These are phyloP conservation scores for Yamadazyma oceani DNA, from an alignment of 1,139 yeast species.

Conservation along the genomic window DNA sequence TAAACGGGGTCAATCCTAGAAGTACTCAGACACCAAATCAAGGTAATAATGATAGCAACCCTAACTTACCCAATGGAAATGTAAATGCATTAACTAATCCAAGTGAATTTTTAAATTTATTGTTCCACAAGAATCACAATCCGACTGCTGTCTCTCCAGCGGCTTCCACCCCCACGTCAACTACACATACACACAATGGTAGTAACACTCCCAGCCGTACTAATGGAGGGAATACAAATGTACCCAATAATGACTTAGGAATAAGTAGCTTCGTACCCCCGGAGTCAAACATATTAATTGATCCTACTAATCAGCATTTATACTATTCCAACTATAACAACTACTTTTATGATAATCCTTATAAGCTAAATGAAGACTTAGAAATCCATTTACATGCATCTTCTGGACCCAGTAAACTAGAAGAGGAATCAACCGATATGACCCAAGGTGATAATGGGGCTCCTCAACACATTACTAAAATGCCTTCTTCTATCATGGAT, in stretches of 20 bases:
- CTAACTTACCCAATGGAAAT: constrained; percentile 5
- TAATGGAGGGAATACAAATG: neutral
- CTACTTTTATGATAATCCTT: constrained; percentile 45
- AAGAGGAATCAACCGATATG: constrained; percentile 33
- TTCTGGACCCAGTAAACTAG: constrained; percentile 21
- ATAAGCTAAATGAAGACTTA: constrained; percentile 40
- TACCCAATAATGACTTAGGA: neutral
- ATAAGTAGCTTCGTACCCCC: constrained; percentile 6
- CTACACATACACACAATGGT: constrained; percentile 6
- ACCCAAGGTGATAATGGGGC: constrained; percentile 42
- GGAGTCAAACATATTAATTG: constrained; percentile 25
- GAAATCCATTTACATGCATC: constrained; percentile 49
- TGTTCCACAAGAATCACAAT: constrained; percentile 46
- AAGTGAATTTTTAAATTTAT: constrained; percentile 45
- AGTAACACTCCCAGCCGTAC: constrained; percentile 13
- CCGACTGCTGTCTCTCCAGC: constrained; percentile 8
- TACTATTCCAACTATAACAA: constrained; percentile 44
- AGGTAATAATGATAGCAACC: constrained; percentile 4
- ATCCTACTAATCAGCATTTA: constrained; percentile 39
- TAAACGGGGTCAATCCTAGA: constrained; percentile 5
- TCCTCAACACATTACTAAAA: constrained; percentile 30
- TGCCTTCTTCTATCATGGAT: constrained; percentile 49
- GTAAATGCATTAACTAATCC: constrained; percentile 15
- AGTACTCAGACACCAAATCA: constrained; percentile 4
- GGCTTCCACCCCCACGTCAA: constrained; percentile 9